Evolutionary conservation across 306 rosid species (phyloP), one percentile per base, ranked within the genome.

Genomic region (Parietaria judaica): DNA sequence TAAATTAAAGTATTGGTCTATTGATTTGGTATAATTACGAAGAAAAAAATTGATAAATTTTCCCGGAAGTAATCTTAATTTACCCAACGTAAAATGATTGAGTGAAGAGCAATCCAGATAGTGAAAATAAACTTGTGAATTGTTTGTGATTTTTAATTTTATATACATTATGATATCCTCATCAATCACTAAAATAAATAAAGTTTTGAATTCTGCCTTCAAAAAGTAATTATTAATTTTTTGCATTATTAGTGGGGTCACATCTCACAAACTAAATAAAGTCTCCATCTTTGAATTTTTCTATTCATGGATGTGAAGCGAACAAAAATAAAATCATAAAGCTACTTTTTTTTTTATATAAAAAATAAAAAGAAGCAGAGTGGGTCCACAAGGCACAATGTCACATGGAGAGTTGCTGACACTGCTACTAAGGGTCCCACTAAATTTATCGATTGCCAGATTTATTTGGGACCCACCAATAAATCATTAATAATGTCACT

Each of bases 381-480:
- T 14, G 74, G 69, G 65, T 38, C 87, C 86, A 68, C 80, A 58
- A 43, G 0, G 73, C 80, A 56, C 72, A 55, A 43, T 58, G 51
- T 82, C 91, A 84, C 91, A 87, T 87, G 88, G 84, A 72, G 71
- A n/a, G 53, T 49, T 67, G 79, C 89, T 80, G 88, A 84, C 86
- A 79, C 77, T 46, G 73, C 74, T 14, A 9, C 7, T 8, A 69
- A 54, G 80, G 87, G 82, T 48, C 81, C 70, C 12, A 13, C 39
- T 7, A 70, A 59, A 76, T 79, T 74, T 76, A 84, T 74, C 72
- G 75, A 62, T 59, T 68, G 87, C 78, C 83, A 77, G 88, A 68
- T 75, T 76, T 64, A 60, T 8, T 39, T 59, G 70, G 97, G 89
- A 17, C 91, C 87, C n/a, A 64, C 65, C 66, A 64, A 72, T 96